Evolutionary conservation across 169 alveolate species (phyloP).

Genomic region (Babesia sp.): DNA sequence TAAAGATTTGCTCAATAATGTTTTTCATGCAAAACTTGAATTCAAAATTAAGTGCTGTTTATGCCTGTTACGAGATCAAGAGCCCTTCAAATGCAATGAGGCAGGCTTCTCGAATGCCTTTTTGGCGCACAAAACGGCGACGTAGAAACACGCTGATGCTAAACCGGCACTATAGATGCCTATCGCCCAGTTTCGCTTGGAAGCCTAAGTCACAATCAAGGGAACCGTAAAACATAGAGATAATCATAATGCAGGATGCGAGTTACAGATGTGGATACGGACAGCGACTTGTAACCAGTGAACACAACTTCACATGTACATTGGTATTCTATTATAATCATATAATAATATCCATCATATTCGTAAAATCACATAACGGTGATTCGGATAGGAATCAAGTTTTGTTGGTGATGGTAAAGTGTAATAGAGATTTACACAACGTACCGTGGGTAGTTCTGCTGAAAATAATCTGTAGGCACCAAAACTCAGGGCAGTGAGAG

Average conservation of each 20-base stretch:
- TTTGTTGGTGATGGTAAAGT: not conserved
- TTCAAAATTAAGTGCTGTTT: not conserved
- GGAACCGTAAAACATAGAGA: no score
- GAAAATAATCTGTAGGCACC: slow-evolving; percentile 15
- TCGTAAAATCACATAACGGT: not conserved
- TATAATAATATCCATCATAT: not conserved
- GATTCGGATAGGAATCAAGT: not conserved
- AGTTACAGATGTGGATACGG: no score
- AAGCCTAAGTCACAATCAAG: not conserved
- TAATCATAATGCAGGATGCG: no score
- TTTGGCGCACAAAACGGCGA: not conserved
- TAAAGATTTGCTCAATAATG: no score
- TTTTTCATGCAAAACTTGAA: not conserved
- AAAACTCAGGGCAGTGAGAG: slow-evolving; percentile 4
- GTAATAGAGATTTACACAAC: not conserved
- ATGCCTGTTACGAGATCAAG: not conserved
- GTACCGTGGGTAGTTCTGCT: not conserved
- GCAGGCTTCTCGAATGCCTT: not conserved
- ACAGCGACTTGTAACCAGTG: not conserved
- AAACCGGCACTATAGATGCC: slow-evolving; percentile 20
- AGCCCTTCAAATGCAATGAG: not conserved
- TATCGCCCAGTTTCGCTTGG: not conserved
- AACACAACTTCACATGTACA: not conserved
- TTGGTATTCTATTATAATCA: not conserved
- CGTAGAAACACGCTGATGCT: slow-evolving; percentile 7